These are phyloP conservation scores for Syzygium grande DNA, from an alignment of 345 rosid species.

Conservation along the genomic window DNA sequence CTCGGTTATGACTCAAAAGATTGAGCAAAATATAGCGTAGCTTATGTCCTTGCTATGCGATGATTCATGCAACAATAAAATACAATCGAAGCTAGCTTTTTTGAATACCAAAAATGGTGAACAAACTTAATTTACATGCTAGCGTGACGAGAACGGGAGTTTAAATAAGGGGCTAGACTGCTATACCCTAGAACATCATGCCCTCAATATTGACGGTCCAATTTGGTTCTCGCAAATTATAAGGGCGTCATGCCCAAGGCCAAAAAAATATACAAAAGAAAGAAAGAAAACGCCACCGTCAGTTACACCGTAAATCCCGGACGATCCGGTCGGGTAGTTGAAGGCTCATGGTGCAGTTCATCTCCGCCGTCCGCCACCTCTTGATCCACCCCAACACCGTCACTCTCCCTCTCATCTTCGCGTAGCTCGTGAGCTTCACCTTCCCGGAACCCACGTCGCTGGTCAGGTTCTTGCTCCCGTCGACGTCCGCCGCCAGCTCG, in stretches of 20 bases:
- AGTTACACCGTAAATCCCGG: constrained; percentile 15
- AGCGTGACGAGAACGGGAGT: not conserved
- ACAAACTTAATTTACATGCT: not conserved
- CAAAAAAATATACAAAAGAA: not conserved
- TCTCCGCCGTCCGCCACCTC: constrained; percentile 20
- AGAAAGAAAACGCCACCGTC: not conserved
- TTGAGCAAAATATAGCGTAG: not conserved
- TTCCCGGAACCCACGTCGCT: constrained; percentile 27
- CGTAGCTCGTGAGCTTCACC: constrained; percentile 30
- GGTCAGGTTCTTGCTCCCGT: not conserved
- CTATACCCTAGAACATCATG: not conserved
- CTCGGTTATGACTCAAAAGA: not conserved
- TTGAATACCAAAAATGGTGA: not conserved
- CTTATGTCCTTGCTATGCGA: not conserved
- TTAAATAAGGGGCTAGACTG: not conserved
- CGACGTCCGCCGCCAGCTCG: constrained; percentile 3
- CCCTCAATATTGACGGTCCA: not conserved
- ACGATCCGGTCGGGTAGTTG: constrained; percentile 8
- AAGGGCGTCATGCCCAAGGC: not conserved
- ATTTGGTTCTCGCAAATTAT: not conserved
- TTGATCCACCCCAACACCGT: constrained; percentile 9
- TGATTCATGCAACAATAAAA: not conserved
- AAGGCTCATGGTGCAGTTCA: constrained; percentile 34
- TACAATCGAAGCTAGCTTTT: not conserved
- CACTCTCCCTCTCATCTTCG: constrained; percentile 31